Percentiles rank a stretch among this genome's conserved stretches.
These are phyloP conservation scores for Rosa chinensis DNA, from an alignment of 306 rosid genomes.

Conservation along the genomic window DNA sequence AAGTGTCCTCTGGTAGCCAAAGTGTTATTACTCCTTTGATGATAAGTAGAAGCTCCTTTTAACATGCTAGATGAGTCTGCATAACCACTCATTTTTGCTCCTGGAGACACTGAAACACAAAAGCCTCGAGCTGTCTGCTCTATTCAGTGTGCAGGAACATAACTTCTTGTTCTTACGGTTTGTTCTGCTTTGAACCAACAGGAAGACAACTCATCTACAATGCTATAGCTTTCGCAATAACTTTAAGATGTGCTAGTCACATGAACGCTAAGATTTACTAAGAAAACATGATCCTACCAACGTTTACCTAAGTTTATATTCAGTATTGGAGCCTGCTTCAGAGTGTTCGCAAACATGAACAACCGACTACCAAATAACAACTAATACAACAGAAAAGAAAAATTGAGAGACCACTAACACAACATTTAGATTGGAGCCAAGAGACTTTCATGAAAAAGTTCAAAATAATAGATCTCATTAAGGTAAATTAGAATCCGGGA, in stretches of 20 bases:
- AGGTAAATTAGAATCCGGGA: conserved; percentile 37
- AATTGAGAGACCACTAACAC: background rate
- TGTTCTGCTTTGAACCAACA: too few species aligned
- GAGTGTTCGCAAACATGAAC: background rate
- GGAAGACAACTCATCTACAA: too few species aligned
- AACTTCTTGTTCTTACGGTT: too few species aligned
- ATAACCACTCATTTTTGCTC: background rate
- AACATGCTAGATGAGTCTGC: too few species aligned
- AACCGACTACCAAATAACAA: background rate
- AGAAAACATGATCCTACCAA: background rate
- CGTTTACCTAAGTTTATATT: background rate
- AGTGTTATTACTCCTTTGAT: too few species aligned
- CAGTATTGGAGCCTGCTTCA: background rate
- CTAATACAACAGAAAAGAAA: background rate
- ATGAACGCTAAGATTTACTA: background rate
- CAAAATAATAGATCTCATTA: conserved; percentile 15
- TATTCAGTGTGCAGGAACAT: too few species aligned
- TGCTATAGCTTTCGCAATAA: background rate
- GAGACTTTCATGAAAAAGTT: background rate
- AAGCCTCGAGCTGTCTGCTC: background rate
- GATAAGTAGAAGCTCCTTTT: background rate
- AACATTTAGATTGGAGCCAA: background rate
- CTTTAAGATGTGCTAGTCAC: background rate
- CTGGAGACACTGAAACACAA: background rate
- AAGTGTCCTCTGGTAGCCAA: background rate